Base-by-base conservation (phyloP, 2,329 filamentous ascomycete genomes). In the Thielaviopsis populi region DNA sequence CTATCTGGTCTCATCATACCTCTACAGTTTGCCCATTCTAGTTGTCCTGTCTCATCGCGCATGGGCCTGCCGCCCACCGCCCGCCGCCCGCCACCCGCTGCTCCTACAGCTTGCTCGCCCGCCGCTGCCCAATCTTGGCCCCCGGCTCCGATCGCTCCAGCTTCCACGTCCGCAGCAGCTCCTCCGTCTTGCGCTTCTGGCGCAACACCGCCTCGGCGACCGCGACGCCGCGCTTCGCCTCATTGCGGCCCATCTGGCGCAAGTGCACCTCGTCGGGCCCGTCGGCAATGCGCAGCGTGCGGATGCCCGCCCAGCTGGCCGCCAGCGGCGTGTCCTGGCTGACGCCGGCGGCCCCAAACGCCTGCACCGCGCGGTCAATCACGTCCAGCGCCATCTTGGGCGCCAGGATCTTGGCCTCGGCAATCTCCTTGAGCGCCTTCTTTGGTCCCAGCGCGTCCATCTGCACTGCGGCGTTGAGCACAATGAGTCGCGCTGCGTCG, bases 221-320 rank as follows among this genome's bases (percentile, higher is more conserved):
- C 68, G 80, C 82, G 68, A 76, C 72, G 64, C 83, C 85, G 68
- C 83, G 81, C 74, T 81, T 87, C 73, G 90, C 91, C 80, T 94
- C 89, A 69, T 90, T 90, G 69, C 81, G 79, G 17, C 88, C 89
- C 77, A 94, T 78, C 76, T 94, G 89, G 73, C 89, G 79, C 68
- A 91, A 75, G 74, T 95, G 94, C 66, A 97, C 94, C 83, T 99
- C 94, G 75, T 99, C 94, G 0, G 94, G 94, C 0, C 94, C 94
- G 75, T 99, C 94, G 0, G 90, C 91, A 69, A 96, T 83, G 67
- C 89, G 81, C 74, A 96, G 79, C 6, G 91, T 96, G 65, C 91
- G 80, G 70, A 91, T 88, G 66, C 81, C 77, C 22, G 89, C 84
- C 85, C 89, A 95, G 83, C 91, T 86, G 72, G 79, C 81, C 13